Evolutionary conservation across 805 yeast genomes (phyloP), one percentile per base, ranked within the genome.

Genomic region (Candida hungchunana): DNA sequence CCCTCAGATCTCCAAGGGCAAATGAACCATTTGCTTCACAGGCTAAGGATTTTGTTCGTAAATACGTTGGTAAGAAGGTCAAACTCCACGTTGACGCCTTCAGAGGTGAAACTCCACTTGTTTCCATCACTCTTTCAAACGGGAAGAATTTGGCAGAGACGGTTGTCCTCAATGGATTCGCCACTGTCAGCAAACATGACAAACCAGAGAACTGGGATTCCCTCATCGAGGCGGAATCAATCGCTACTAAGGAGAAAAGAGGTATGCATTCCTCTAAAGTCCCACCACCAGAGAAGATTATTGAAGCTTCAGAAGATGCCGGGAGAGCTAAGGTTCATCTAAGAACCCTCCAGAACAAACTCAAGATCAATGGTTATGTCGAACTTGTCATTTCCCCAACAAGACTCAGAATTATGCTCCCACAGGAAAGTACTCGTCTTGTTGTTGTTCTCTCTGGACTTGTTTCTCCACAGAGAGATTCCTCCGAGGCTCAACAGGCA

Each of bases 381-480:
- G 95, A 87, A 45, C 78, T 69, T 51, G 79, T 86, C 29, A 65
- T 78, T 16, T 64, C 81, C n/a, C 79, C 77, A 23, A 82, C 77
- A 44, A 67, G 95, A 52, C 70, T 82, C 46, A 71, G 81, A 49
- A 64, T 87, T 27, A 60, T 63, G 37, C 67, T 82, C 37, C 89
- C 94, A 12, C 70, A 79, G 29, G 95, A 86, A 52, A 82, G 83
- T 30, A 62, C 75, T 36, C 76, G 73, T 48, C 63, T 87, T 50
- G 77, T 80, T 3, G 67, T 85, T 43, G 82, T 86, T 10, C 69
- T 86, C 31, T 89, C 89, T 24, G 96, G 95, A 4, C 68, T 86
- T 63, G 62, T 60, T 18, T 68, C 65, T 51, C 47, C 31, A 58
- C 58, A 37, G 34, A 65, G 60, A 34, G 68, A 64, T 7, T 52